Evolutionary conservation across 768 basidiomycete species (phyloP), one percentile per base, ranked within the genome.

Genomic region (Lactifluus volemus): DNA sequence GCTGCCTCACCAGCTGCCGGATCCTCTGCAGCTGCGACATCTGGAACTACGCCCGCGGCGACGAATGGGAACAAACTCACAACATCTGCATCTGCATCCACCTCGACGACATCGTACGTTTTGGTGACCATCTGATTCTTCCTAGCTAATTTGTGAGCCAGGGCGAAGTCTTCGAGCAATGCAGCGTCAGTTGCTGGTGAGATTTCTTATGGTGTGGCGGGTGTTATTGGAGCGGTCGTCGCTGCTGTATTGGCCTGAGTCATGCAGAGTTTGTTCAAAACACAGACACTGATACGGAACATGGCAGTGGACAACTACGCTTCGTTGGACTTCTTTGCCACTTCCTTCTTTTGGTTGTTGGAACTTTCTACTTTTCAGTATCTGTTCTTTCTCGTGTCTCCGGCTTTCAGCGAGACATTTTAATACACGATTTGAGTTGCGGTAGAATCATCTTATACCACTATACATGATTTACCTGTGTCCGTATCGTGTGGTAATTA

Each of bases 141-240:
- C 5, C 0, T 15, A 6, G 32, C 51, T 59, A 48, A 61, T 25
- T 8, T 30, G 0, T n/a, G 7, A 25, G 25, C 14, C 19, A 61
- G 54, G 8, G 5, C 54, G 25, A 29, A 29, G 11, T 10, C 49
- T 1, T 53, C 59, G 17, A 49, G 12, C 10, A 69, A 73, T 49
- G 69, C 74, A 12, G 81, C 81, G 34, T n/a, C 30, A 21, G 70
- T 77, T 49, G 73, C 73, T 54, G 78, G 77, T 15, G 58, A 72
- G 50, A 62, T 55, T n/a, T 60, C 25, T 25, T 25, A 1, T 25
- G 25, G 25, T 25, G 25, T 25, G 25, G 25, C 25, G 25, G 25
- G 25, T 25, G 25, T 25, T 25, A 25, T 25, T 25, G 25, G 25
- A 41, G 77, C 68, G 5, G 71, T 69, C n/a, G 62, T 75, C 39